Evolutionary conservation across 345 rosid genomes (phyloP).

Genomic region (Populus deltoides): DNA sequence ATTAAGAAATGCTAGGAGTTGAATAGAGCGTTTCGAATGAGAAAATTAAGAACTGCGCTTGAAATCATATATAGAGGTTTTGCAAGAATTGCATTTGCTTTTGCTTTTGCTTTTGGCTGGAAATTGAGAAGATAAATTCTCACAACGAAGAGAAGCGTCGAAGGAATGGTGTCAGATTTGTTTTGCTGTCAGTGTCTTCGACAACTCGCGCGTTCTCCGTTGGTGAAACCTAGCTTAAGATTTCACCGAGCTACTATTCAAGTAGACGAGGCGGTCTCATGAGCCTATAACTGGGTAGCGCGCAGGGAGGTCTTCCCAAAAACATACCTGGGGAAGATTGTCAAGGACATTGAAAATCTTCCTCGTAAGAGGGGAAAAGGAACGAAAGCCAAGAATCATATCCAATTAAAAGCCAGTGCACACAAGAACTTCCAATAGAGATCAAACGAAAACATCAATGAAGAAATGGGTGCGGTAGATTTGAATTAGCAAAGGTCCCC

Average conservation of each 20-base stretch:
- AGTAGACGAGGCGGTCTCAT: background rate
- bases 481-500: background rate
- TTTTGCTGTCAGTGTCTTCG: background rate
- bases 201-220: too few relatives aligned
- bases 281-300: too few relatives aligned
- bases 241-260: too few relatives aligned
- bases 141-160: background rate
- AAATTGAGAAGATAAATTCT: background rate
- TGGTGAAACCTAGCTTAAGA: too few relatives aligned
- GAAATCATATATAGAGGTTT: background rate
- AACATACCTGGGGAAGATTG: background rate
- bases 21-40: background rate
- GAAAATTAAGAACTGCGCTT: background rate
- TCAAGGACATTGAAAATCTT: background rate
- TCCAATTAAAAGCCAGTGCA: background rate
- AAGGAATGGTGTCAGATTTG: background rate
- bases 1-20: background rate
- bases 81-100: background rate
- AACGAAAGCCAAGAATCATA: background rate
- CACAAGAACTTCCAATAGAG: background rate
- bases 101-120: background rate
- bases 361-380: too few relatives aligned
- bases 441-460: background rate
- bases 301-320: background rate
- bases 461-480: conserved; percentile 16